These are phyloP conservation scores for Strigomonas culicis DNA, from an alignment of 208 protist genomes.

Conservation along the genomic window DNA sequence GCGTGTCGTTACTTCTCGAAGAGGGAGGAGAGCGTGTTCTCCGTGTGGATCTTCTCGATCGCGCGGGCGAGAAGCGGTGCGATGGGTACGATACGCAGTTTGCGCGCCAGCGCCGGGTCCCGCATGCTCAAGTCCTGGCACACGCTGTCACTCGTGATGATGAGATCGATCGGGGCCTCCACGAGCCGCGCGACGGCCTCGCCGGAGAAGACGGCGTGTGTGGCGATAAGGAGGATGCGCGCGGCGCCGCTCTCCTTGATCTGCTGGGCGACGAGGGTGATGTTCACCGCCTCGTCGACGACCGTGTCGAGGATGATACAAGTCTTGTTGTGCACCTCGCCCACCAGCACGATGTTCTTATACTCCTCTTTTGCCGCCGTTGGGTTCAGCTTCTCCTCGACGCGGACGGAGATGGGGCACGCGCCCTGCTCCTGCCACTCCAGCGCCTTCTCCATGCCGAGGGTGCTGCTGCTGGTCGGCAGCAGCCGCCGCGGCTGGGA, in stretches of 20 bases:
- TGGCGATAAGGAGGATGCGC: slow-evolving; percentile 68
- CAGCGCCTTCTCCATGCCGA: slow-evolving; percentile 60
- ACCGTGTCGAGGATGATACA: slow-evolving; percentile 80
- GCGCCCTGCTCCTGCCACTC: slow-evolving; percentile 59
- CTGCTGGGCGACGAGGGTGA: slow-evolving; percentile 46
- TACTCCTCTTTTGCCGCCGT: slow-evolving; percentile 18
- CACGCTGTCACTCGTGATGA: slow-evolving; percentile 81
- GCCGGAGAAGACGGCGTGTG: slow-evolving; percentile 74
- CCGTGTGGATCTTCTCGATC: slow-evolving; percentile 86
- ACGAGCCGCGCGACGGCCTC: slow-evolving; percentile 55
- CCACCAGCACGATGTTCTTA: slow-evolving; percentile 62
- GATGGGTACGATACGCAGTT: slow-evolving; percentile 80
- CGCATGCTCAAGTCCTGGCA: slow-evolving; percentile 74
- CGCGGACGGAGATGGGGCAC: too few species aligned
- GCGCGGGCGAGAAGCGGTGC: slow-evolving; percentile 77
- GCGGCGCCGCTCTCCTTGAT: slow-evolving; percentile 56
- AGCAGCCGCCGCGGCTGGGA: not conserved
- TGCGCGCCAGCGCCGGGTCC: slow-evolving; percentile 58
- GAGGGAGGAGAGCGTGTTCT: slow-evolving; percentile 68
- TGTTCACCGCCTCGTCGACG: slow-evolving; percentile 79
- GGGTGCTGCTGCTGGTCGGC: slow-evolving; percentile 27
- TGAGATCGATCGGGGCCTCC: slow-evolving; percentile 68
- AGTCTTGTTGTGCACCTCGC: slow-evolving; percentile 58
- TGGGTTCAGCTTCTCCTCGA: slow-evolving; percentile 19
- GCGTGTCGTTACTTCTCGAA: slow-evolving; percentile 21